phyloP scores from a whole-genome alignment of 305 asterid genomes.

The Euphrasia arctica region DNA sequence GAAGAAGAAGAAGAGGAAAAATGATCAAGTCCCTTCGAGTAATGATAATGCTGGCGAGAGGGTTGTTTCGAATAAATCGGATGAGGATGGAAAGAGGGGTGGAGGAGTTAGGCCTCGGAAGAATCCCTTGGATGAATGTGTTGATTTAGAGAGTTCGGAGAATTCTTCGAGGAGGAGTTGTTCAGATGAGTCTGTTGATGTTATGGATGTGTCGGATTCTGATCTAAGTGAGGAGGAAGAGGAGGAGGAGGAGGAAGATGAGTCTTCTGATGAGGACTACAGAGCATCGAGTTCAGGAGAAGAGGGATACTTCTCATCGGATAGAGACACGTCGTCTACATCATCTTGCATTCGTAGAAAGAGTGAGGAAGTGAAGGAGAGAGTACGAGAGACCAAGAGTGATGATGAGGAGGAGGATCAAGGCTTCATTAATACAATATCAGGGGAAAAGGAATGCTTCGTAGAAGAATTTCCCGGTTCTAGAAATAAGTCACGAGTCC shows the following conservation, averaged over 20 bases:
- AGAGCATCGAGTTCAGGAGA: slow-evolving; percentile 24
- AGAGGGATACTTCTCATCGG: neutral
- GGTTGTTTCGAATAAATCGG: slow-evolving; percentile 15
- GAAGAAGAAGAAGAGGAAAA: too few relatives aligned
- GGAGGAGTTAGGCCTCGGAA: slow-evolving; percentile 11
- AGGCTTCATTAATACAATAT: too few relatives aligned
- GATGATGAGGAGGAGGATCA: neutral
- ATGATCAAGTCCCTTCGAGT: neutral
- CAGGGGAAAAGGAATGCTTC: neutral
- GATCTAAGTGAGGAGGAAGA: slow-evolving; percentile 39
- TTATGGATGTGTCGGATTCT: neutral
- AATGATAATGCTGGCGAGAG: neutral
- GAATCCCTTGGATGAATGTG: slow-evolving; percentile 8
- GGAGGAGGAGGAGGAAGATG: slow-evolving; percentile 39
- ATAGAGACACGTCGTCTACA: neutral
- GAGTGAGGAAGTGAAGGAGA: slow-evolving; percentile 6
- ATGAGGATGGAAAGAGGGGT: neutral
- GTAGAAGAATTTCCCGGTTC: neutral
- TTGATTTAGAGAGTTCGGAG: slow-evolving; percentile 21
- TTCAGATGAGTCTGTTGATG: slow-evolving; percentile 17
- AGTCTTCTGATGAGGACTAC: slow-evolving; percentile 31
- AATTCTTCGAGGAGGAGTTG: neutral
- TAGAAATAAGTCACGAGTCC: neutral
- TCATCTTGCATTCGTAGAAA: neutral
- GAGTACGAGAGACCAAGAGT: neutral